phyloP scores from a whole-genome alignment of 2,329 filamentous ascomycete genomes.

The Periconia macrospinosa region DNA sequence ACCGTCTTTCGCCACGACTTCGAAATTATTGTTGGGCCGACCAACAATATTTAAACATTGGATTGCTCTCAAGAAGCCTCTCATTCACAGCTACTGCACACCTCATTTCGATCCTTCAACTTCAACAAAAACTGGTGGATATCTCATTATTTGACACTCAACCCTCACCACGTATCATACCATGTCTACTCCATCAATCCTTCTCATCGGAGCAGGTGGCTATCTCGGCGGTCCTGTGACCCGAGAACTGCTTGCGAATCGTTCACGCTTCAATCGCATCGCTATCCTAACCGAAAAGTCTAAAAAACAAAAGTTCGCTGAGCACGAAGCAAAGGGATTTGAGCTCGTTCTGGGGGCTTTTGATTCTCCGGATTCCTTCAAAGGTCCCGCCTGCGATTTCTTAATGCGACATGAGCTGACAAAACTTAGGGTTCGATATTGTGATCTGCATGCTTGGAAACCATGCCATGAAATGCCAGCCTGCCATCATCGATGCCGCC shows the following conservation, averaged over 20 bases:
- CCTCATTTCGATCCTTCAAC: conserved; percentile 11
- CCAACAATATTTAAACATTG: conserved; percentile 13
- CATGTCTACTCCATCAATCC: conserved; percentile 12
- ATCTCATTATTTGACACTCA: conserved; percentile 11
- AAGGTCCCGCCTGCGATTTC: conserved; percentile 11
- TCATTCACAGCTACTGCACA: conserved; percentile 11
- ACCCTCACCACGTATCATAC: conserved; percentile 9
- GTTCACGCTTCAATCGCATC: conserved; percentile 11
- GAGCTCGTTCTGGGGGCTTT: conserved; percentile 12
- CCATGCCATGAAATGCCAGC: conserved; percentile 14
- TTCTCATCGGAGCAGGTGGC: conserved; percentile 12
- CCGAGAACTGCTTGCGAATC: conserved; percentile 8
- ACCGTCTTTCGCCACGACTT: conserved; percentile 9
- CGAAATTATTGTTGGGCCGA: conserved; percentile 8
- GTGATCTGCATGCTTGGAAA: conserved; percentile 14
- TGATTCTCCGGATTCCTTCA: conserved; percentile 12
- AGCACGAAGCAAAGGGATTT: conserved; percentile 10
- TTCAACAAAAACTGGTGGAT: conserved; percentile 10
- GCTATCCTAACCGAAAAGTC: conserved; percentile 11
- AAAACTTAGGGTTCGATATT: conserved; percentile 12
- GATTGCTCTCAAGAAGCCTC: conserved; percentile 10
- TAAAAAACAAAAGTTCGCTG: conserved; percentile 12
- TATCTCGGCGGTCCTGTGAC: conserved; percentile 9
- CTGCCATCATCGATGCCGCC: conserved; percentile 14
- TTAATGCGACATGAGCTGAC: conserved; percentile 9